phyloP scores from a whole-genome alignment of 345 rosid genomes.

The Murraya paniculata region DNA sequence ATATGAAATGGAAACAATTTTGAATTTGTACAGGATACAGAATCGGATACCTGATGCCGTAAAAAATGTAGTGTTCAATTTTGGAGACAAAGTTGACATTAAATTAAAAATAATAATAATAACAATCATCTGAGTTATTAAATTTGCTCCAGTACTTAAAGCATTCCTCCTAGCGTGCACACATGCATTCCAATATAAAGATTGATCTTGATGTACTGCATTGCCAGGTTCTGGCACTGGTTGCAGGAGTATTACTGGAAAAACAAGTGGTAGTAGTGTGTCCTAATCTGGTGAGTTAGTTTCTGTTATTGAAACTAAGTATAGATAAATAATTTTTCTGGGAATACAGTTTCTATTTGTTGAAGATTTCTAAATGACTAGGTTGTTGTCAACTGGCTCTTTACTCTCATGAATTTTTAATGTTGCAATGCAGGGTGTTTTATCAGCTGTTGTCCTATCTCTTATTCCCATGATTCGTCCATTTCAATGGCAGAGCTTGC shows the following conservation, averaged over 20 bases:
- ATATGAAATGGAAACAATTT: not conserved
- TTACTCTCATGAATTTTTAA: conserved; percentile 11
- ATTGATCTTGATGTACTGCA: conserved; percentile 16
- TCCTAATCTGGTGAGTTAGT: conserved; percentile 82
- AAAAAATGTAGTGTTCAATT: not conserved
- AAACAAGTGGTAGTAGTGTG: conserved; percentile 80
- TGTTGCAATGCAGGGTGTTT: conserved; percentile 88
- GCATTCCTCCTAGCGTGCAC: not conserved
- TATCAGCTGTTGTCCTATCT: conserved; percentile 84
- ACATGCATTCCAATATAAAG: not conserved
- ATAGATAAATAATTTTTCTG: not conserved
- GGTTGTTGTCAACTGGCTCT: conserved; percentile 16
- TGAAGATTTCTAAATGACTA: not conserved
- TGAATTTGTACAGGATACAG: not conserved
- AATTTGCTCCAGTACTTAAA: not conserved
- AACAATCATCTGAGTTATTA: not conserved
- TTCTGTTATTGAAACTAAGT: conserved; percentile 13
- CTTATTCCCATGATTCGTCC: conserved; percentile 88
- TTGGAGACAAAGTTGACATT: not conserved
- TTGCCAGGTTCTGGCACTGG: conserved; percentile 72
- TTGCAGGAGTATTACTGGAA: conserved; percentile 85
- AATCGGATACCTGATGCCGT: not conserved
- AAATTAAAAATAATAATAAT: not conserved
- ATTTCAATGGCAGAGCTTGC: conserved; percentile 97
- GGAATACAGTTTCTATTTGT: not conserved